Percentiles rank a stretch among this genome's conserved stretches.
phyloP scores from a whole-genome alignment of 805 yeast genomes.

The Grigorovia humatica region DNA sequence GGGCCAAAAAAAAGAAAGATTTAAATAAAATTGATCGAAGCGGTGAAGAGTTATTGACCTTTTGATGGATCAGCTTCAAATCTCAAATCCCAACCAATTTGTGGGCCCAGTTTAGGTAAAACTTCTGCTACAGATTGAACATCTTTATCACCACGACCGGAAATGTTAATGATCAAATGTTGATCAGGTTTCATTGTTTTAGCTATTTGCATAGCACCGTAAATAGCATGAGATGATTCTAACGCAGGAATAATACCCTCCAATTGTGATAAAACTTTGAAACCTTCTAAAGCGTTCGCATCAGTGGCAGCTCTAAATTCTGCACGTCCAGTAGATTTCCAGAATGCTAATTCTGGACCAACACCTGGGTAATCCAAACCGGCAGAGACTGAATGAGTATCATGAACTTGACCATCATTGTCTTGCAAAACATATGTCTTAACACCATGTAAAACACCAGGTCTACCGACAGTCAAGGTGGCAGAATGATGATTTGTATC shows the following conservation, averaged over 20 bases:
- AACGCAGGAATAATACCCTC: conserved; percentile 99
- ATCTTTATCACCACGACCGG: conserved; percentile 99
- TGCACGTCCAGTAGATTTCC: conserved; percentile 93
- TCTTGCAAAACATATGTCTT: conserved; percentile 88
- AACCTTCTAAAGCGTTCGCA: conserved; percentile 89
- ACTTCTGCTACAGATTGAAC: conserved; percentile 96
- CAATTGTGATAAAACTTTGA: conserved; percentile 75
- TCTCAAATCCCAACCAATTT: conserved; percentile 93
- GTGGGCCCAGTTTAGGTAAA: conserved; percentile 79
- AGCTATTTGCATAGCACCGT: conserved; percentile 83
- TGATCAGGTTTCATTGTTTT: conserved; percentile 69
- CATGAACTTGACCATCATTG: conserved; percentile 90
- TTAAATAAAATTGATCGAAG: too few relatives aligned
- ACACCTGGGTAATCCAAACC: conserved; percentile 99
- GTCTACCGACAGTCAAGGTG: conserved; percentile 85
- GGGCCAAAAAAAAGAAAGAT: background rate
- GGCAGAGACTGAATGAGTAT: conserved; percentile 96
- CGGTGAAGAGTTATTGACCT: background rate
- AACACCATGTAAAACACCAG: conserved; percentile 98
- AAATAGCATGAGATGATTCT: conserved; percentile 94
- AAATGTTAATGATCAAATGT: conserved; percentile 76
- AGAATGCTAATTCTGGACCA: conserved; percentile 92
- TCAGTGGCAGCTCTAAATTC: conserved; percentile 86
- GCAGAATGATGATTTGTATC: conserved; percentile 89
- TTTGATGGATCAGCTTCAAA: conserved; percentile 42